Conservation (phyloP, 441 rosid species). For the Corymbia citriodora region DNA sequence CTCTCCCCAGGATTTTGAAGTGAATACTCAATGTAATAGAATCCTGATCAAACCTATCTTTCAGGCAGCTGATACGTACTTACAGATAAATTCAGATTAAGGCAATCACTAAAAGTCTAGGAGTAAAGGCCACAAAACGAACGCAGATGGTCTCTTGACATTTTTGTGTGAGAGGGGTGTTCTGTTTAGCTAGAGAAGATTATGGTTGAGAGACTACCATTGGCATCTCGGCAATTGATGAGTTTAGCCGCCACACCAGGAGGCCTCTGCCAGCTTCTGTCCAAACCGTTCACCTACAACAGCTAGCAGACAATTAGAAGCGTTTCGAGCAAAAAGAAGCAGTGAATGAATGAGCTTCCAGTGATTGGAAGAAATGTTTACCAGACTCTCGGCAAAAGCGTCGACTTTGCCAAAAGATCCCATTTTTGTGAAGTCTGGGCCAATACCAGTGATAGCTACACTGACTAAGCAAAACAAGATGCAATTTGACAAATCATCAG, state of each 20-base stretch:
- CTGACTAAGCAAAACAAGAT: conserved; percentile 31
- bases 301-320: neutral
- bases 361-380: neutral
- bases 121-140: neutral
- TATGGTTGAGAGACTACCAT: conserved; percentile 35
- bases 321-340: neutral
- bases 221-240: conserved; percentile 52
- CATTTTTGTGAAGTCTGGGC: conserved; percentile 85
- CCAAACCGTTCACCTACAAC: conserved; percentile 74
- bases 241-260: conserved; percentile 86
- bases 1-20: conserved; percentile 87
- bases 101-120: neutral
- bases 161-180: neutral
- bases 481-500: neutral
- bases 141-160: neutral
- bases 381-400: conserved; percentile 85
- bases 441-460: conserved; percentile 80
- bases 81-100: neutral
- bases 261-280: conserved; percentile 90
- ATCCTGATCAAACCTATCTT: conserved; percentile 28
- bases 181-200: neutral
- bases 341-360: neutral
- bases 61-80: neutral
- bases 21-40: conserved; percentile 88
- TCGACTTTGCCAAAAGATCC: conserved; percentile 97